Base-by-base conservation (phyloP, 1,284 basidiomycete species). In the Ceratorhiza oryzae-sativae region DNA sequence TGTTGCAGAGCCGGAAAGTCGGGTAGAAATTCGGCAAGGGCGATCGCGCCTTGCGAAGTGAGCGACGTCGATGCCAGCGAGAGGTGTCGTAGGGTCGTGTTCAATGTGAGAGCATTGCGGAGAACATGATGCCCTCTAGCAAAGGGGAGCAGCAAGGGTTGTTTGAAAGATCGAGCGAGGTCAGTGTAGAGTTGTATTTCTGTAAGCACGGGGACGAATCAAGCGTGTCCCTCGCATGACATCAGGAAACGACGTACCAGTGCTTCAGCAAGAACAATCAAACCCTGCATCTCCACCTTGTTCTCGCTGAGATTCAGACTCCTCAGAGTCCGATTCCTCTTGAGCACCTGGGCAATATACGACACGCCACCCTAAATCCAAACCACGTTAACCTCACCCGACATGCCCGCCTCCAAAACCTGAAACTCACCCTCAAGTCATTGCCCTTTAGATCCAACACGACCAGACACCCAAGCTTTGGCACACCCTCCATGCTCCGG, bases 161-260 rank as follows among this genome's bases (percentile, higher is more conserved):
- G 77, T 90, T 89, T 79, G 90, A 93, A 63, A 99, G 80, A 79
- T 99, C 96, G 1, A 99, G 86, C 0, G 95, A 98, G 79, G 98
- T 97, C 25, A 99, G 84, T 58, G 90, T 90, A 1, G 93, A 88
- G 77, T 99, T 98, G 80, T 97, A 97, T 89, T 97, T 97, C 92
- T 94, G 42, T 5, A 75, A 48, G 42, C 3, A 3, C 6, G 3
- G 18, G 23, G 13, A 6, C 6, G 36, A 25, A 46, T 41, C 36
- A 55, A 73, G 30, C 60, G 23, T n/a, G 15, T 36, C 34, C 32
- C n/a, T 12, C 30, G n/a, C 2, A 3, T 34, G 2, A n/a, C 20
- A 3, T 13, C 25, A 56, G 15, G 10, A 34, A 39, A 6, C 27
- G 18, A 81, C 89, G 76, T 75, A 94, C 93, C 79, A 99, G 82